phyloP scores from a whole-genome alignment of 108 stramenopile genomes.

The Skeletonema tropicum region DNA sequence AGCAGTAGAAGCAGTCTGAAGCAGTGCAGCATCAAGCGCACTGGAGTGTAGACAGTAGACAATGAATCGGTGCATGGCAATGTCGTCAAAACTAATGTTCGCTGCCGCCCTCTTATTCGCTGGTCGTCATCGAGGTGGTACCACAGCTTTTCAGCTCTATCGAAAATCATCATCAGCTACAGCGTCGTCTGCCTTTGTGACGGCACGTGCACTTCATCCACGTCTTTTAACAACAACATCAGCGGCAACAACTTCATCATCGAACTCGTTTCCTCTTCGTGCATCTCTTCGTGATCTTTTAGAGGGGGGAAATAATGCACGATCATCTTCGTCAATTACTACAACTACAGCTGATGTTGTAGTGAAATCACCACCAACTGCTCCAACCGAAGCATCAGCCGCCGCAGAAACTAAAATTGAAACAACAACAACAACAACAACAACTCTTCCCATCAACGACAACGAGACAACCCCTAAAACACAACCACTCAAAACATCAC shows the following conservation, averaged over 20 bases:
- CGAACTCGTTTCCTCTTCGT: neutral
- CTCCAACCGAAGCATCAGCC: neutral
- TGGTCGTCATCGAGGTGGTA: neutral
- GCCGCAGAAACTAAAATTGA: neutral
- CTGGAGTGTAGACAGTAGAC: neutral
- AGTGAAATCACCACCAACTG: neutral
- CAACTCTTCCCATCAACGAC: neutral
- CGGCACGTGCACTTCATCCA: neutral
- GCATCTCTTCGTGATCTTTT: slow-evolving; percentile 2
- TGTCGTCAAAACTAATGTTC: neutral
- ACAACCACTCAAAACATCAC: neutral
- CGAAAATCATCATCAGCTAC: neutral
- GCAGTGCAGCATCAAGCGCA: too few relatives aligned
- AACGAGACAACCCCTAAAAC: neutral
- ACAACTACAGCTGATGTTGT: neutral
- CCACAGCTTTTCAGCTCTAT: neutral
- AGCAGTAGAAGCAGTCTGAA: too few relatives aligned
- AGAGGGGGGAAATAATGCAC: neutral
- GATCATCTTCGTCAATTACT: neutral
- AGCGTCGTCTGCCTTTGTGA: neutral
- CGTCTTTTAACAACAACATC: neutral
- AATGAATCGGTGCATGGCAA: neutral
- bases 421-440: slow-evolving; percentile 1
- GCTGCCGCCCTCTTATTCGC: neutral
- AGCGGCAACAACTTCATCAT: neutral